Evolutionary conservation across 768 basidiomycete species (phyloP), one percentile per base, ranked within the genome.

Genomic region (Russula emetica): DNA sequence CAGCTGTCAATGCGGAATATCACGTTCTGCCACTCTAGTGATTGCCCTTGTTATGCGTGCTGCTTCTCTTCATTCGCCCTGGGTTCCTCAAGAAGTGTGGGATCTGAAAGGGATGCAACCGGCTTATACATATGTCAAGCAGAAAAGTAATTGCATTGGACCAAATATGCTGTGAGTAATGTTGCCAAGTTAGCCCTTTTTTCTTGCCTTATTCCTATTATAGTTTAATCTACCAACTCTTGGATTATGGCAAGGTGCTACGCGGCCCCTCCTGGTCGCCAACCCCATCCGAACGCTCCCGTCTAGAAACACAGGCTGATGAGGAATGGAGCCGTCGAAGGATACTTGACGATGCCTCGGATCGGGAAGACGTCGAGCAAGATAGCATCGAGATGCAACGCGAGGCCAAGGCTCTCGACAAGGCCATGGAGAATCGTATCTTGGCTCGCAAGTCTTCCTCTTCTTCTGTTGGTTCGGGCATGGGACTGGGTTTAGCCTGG

Each of bases 21-120:
- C 93, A 24, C 83, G 94, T 67, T 93, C 90, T 10, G 94, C 94
- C 20, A 95, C 94, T 2, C 76, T 95, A 72, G 84, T 89, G 55
- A 95, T 96, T 66, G 94, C 93, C 42, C 82, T 94, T 61, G 91
- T 94, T 67, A 96, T 96, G 93, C 85, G 92, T 57, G 90, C 92
- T n/a, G 91, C 93, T 32, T 85, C 87, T 53, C 79, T 83, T 51
- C 80, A 79, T 66, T 83, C 83, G 14, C 78, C 87, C 16, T 78
- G 77, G 47, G 89, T 90, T 26, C 85, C 88, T 16, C 80, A 87
- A 45, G 85, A 90, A 66, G 83, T 92, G 7, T 88, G 86, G 85
- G 82, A 83, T 10, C 78, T 93, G 66, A 85, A 85, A 67, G 91
- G 92, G 57, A 93, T 93, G 91, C 91, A 95, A 72, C 88, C 84